Evolutionary conservation across 2,329 filamentous ascomycete species (phyloP), one percentile per base, ranked within the genome.

Genomic region (Cercospora sp.): DNA sequence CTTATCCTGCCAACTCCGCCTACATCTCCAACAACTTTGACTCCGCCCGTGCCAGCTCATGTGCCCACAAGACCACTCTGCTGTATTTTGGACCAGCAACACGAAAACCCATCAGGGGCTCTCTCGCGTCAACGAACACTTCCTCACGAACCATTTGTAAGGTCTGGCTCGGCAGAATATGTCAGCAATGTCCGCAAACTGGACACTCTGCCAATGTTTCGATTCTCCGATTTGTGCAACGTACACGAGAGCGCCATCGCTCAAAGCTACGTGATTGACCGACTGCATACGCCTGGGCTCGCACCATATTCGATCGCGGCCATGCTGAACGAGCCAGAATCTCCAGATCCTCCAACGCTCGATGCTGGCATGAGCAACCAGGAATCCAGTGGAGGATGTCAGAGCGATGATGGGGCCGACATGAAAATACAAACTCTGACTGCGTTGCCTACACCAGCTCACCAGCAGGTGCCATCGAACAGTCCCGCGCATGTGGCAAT

Each of bases 1-100:
- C 64, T 66, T 31, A 8, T 66, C 13, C 30, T 66, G 10, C 64
- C 64, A 10, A 55, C 31, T 13, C 30, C 51, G 31, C 51, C 48
- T n/a, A 23, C 31, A 10, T 28, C 59, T 10, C 42, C 48, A 23
- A 18, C 51, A 33, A 48, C 18, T 18, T 30, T 63, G 30, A 42
- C 51, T 10, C 31, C 18, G 18, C 28, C 23, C 13, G 12, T 30
- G 7, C 58, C 59, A 30, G 45, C 18, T 58, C 16, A 33, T 28
- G n/a, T 31, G 9, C 23, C 30, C 10, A 31, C 36, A 5, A 20
- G 45, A 51, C n/a, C 18, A 51, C 45, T 23, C 45, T 51, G 18
- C 45, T 20, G 20, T 51, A 18, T 5, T 23, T 23, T 48, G n/a
- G 9, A 48, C 42, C n/a, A 23, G 20, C 45, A 13, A 20, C 18